Evolutionary conservation across 2,329 filamentous ascomycete species (phyloP), one percentile per base, ranked within the genome.

Genomic region (Rachicladosporium sp.): DNA sequence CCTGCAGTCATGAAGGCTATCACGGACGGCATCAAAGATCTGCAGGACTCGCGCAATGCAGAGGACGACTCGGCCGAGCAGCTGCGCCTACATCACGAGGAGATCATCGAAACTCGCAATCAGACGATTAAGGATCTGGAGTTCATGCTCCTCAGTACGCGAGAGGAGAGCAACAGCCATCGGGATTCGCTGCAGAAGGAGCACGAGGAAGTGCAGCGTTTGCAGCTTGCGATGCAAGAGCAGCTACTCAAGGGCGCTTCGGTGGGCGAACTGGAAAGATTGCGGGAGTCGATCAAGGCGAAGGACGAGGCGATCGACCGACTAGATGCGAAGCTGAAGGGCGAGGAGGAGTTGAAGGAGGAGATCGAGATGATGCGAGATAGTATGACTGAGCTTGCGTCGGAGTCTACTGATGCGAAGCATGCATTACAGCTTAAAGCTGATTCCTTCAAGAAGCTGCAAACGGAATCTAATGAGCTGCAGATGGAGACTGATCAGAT

Each of bases 51-150:
- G 36, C 32, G 31, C 11, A 36, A 42, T 10, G 36, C 40, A 10
- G 38, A 33, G 3, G 31, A 31, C 4, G 27, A 32, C 12, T 36
- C 37, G 10, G 33, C 31, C 15, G 45, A 51, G 6, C 46, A 45
- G 10, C 33, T 46, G 6, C 35, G 48, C 11, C 37, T 36, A 9
- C 45, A 53, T 30, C 50, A 51, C 29, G 51, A 54, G 31, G 43
- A 46, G 33, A 38, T 46, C 6, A 54, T 58, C 10, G 49, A 56
- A n/a, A 66, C 75, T 31, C 88, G 86, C 53, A 79, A 88, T 47
- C 68, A 69, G 1, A 77, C 78, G 31, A 87, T 95, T 38, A 76
- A 84, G 39, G 72, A 71, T 10, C 66, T 95, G 4, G 74, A 74
- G 19, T 73, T 74, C 41, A 80, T 81, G 57, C 68, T 84, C 8